Conservation (phyloP, 805 yeast genomes). For the Kazachstania africana region DNA sequence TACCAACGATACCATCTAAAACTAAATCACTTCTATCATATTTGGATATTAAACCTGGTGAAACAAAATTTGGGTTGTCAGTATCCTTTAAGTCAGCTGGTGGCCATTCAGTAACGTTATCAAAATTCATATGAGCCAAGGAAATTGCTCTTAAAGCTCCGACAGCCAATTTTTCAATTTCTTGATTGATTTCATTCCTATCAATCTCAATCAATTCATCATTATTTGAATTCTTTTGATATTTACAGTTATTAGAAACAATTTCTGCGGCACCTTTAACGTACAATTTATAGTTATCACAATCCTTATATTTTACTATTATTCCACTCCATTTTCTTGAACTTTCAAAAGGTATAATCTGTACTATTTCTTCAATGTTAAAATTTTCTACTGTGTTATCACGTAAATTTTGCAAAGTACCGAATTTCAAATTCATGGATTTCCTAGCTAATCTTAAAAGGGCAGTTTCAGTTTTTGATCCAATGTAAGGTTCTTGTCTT, state of each 20-base stretch:
- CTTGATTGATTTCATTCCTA: conserved; percentile 26
- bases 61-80: conserved; percentile 25
- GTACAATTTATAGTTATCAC: conserved; percentile 39
- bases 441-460: conserved; percentile 55
- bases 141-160: conserved; percentile 81
- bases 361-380: conserved; percentile 37
- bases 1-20: conserved; percentile 74
- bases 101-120: conserved; percentile 46
- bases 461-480: conserved; percentile 93
- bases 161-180: conserved; percentile 52
- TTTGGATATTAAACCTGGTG: conserved; percentile 26
- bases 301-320: conserved; percentile 39
- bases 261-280: conserved; percentile 95
- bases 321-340: conserved; percentile 88
- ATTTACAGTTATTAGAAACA: conserved; percentile 49
- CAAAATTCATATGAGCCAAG: conserved; percentile 69
- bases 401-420: conserved; percentile 36
- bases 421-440: conserved; percentile 33
- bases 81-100: conserved; percentile 35
- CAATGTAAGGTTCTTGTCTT: conserved; percentile 54
- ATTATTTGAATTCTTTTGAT: conserved; percentile 21
- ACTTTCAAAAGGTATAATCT: conserved; percentile 83
- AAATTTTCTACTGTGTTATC: conserved; percentile 18
- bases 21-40: conserved; percentile 27
- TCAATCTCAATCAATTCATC: conserved; percentile 15